These are phyloP conservation scores for Podila epigama DNA, from an alignment of 192 early-diverging fungal genomes.

Conservation along the genomic window DNA sequence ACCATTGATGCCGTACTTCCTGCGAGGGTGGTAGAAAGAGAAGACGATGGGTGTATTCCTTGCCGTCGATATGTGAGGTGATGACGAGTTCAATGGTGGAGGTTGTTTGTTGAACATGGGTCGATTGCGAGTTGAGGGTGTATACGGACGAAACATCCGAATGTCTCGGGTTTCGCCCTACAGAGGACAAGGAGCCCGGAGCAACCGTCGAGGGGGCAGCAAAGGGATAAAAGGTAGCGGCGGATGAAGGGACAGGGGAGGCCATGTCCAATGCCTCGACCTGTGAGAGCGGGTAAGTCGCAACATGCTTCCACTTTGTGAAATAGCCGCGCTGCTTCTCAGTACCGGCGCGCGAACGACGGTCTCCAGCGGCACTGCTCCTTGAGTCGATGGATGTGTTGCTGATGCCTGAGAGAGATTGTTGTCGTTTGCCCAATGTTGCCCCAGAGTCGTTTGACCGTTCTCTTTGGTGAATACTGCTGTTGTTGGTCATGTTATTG, in stretches of 20 bases:
- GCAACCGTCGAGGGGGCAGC: conserved; percentile 32
- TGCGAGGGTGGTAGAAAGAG: conserved; percentile 35
- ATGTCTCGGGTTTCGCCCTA: conserved; percentile 6
- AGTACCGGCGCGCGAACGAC: conserved; percentile 57
- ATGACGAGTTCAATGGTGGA: conserved; percentile 31
- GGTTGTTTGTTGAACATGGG: conserved; percentile 17
- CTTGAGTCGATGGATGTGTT: conserved; percentile 17
- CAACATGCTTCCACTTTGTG: conserved; percentile 75
- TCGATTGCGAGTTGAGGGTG: conserved; percentile 1
- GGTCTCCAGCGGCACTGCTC: conserved; percentile 49
- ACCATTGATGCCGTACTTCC: conserved; percentile 42
- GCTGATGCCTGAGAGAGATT: conserved; percentile 26
- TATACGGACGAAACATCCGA: conserved; percentile 28
- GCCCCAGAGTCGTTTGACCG: background rate
- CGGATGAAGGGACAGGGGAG: conserved; percentile 49
- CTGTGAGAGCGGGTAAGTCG: conserved; percentile 61
- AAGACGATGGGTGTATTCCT: conserved; percentile 24
- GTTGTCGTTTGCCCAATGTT: conserved; percentile 9
- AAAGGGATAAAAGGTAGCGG: conserved; percentile 46
- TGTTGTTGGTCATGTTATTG: too few species aligned
- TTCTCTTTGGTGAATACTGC: background rate
- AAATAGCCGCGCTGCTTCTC: conserved; percentile 67
- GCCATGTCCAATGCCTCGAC: conserved; percentile 69
- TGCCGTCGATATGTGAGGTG: conserved; percentile 30
- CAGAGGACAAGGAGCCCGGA: background rate